Conservation (phyloP, 345 rosid species). For the Pistacia vera region DNA sequence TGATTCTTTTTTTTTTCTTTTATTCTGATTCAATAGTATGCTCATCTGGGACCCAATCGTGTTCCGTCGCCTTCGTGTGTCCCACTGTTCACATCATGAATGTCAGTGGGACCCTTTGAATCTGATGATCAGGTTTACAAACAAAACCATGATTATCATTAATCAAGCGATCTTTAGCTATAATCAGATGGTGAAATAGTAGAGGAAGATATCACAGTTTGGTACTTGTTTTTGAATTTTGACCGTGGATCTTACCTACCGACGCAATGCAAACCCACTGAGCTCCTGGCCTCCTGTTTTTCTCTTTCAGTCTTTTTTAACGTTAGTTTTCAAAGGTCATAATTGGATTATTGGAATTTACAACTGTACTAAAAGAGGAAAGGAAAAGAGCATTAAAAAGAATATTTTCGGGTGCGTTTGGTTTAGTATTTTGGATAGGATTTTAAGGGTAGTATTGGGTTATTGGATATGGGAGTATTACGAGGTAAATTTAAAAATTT, state of each 20-base stretch:
- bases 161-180: not conserved
- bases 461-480: no score
- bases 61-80: not conserved
- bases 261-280: not conserved
- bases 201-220: not conserved
- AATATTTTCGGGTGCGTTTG: no score
- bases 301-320: not conserved
- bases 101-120: slow-evolving; percentile 9
- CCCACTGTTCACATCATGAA: not conserved
- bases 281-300: not conserved
- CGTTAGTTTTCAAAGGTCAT: not conserved
- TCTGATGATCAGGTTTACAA: not conserved
- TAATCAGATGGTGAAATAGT: not conserved
- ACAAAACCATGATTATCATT: slow-evolving; percentile 6
- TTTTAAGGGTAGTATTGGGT: no score
- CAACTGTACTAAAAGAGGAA: not conserved
- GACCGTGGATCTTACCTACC: slow-evolving; percentile 15
- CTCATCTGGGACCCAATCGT: not conserved
- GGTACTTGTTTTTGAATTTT: not conserved
- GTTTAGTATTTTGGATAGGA: no score
- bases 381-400: no score
- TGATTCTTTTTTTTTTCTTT: slow-evolving; percentile 1
- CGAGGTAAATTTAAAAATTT: no score
- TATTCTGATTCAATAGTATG: slow-evolving; percentile 6
- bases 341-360: not conserved